These are phyloP conservation scores for Endoconidiophora polonica DNA, from an alignment of 2,329 filamentous ascomycete genomes.

Conservation along the genomic window DNA sequence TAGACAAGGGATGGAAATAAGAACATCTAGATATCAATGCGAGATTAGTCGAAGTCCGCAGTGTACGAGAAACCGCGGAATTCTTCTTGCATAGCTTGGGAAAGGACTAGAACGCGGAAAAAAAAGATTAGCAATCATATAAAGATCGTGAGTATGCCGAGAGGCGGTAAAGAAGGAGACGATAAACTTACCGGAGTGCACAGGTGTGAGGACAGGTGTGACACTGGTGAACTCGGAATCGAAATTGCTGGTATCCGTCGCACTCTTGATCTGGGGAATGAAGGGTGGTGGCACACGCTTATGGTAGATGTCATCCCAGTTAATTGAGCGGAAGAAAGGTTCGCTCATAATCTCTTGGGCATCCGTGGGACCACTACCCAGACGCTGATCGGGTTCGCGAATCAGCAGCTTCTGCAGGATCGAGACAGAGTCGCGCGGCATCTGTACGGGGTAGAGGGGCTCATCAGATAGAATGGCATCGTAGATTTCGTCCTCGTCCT, in stretches of 20 bases:
- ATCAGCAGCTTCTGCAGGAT: constrained; percentile 96
- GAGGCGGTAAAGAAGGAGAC: not conserved
- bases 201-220: constrained; percentile 88
- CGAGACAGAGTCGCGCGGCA: constrained; percentile 93
- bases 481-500: constrained; percentile 98
- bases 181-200: constrained; percentile 70
- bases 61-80: constrained; percentile 98
- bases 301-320: constrained; percentile 97
- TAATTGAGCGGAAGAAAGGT: constrained; percentile 93
- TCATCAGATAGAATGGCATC: constrained; percentile 96
- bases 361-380: constrained; percentile 89
- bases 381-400: constrained; percentile 78
- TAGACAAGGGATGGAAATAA: no score
- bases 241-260: constrained; percentile 99
- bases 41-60: constrained; percentile 59
- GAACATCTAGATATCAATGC: no score
- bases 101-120: constrained; percentile 48
- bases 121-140: not conserved
- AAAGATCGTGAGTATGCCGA: not conserved
- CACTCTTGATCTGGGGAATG: constrained; percentile 71
- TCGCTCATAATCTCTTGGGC: constrained; percentile 98
- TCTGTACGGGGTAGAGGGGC: constrained; percentile 93
- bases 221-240: constrained; percentile 98
- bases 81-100: constrained; percentile 98
- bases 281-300: constrained; percentile 85